Evolutionary conservation across 345 rosid species (phyloP).

Genomic region (Conringia planisiliqua): DNA sequence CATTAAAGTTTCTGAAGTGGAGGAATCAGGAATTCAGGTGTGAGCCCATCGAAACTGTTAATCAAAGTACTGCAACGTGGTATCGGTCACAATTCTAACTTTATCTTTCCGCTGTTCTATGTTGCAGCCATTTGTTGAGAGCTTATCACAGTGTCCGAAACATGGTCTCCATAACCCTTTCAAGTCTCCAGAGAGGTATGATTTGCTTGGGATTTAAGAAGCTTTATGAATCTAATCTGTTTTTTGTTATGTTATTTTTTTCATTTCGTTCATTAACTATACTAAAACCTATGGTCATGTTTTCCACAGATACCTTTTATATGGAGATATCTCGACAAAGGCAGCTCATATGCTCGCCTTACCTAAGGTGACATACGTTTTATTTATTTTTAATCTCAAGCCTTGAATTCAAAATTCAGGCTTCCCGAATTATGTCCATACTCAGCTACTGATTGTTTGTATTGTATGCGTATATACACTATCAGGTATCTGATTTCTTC

Average conservation of each 20-base stretch:
- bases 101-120: constrained; percentile 21
- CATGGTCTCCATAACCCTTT: constrained; percentile 98
- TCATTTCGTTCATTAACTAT: not conserved
- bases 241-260: not conserved
- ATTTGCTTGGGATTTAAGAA: not conserved
- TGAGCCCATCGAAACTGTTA: not conserved
- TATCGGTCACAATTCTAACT: not conserved
- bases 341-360: constrained; percentile 84
- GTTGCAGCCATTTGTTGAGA: constrained; percentile 88
- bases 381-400: not conserved
- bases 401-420: not conserved
- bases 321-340: constrained; percentile 83
- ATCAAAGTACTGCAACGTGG: not conserved
- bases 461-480: not conserved
- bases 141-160: constrained; percentile 90
- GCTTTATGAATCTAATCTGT: not conserved
- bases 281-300: not conserved
- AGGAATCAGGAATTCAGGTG: constrained; percentile 75
- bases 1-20: constrained; percentile 78
- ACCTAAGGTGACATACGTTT: constrained; percentile 60
- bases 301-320: constrained; percentile 71
- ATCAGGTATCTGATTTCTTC: constrained; percentile 85
- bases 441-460: not conserved
- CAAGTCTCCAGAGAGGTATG: constrained; percentile 90
- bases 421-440: not conserved